Evolutionary conservation across 306 rosid species (phyloP).

Genomic region (Ziziphus jujuba): DNA sequence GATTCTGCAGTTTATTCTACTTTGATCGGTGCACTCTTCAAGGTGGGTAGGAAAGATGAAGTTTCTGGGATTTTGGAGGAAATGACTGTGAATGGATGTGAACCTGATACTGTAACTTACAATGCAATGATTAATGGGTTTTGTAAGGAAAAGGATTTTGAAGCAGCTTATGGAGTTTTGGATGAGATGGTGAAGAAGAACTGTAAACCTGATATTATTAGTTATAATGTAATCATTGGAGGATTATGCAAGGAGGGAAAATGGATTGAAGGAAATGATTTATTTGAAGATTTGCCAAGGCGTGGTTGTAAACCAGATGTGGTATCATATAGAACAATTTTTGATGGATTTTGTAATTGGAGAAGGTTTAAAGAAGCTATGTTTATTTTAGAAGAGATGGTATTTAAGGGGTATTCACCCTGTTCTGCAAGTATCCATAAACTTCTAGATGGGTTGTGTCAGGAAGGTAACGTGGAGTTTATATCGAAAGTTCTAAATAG

Average conservation of each 20-base stretch:
- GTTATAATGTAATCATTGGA: constrained; percentile 62
- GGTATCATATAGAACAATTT: constrained; percentile 56
- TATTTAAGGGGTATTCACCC: constrained; percentile 61
- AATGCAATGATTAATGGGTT: constrained; percentile 65
- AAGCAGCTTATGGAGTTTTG: constrained; percentile 51
- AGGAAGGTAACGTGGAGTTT: constrained; percentile 46
- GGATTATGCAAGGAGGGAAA: constrained; percentile 53
- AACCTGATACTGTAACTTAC: constrained; percentile 59
- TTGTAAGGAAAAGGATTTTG: constrained; percentile 56
- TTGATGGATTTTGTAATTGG: constrained; percentile 54
- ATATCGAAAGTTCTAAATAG: constrained; percentile 38
- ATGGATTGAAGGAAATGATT: constrained; percentile 65
- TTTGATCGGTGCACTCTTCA: constrained; percentile 45
- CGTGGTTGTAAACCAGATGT: constrained; percentile 51
- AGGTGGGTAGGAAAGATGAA: constrained; percentile 58
- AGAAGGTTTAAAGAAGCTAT: constrained; percentile 59
- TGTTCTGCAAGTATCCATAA: constrained; percentile 29
- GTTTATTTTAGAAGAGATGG: constrained; percentile 65
- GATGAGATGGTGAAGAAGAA: constrained; percentile 55
- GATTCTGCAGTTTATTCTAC: constrained; percentile 56
- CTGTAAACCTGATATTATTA: constrained; percentile 56
- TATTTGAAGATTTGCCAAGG: constrained; percentile 73
- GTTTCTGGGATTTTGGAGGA: constrained; percentile 50
- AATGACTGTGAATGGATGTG: constrained; percentile 51
- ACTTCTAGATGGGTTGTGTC: constrained; percentile 39